phyloP scores from a whole-genome alignment of 139 green algal species.

The Monoraphidium neglectum region DNA sequence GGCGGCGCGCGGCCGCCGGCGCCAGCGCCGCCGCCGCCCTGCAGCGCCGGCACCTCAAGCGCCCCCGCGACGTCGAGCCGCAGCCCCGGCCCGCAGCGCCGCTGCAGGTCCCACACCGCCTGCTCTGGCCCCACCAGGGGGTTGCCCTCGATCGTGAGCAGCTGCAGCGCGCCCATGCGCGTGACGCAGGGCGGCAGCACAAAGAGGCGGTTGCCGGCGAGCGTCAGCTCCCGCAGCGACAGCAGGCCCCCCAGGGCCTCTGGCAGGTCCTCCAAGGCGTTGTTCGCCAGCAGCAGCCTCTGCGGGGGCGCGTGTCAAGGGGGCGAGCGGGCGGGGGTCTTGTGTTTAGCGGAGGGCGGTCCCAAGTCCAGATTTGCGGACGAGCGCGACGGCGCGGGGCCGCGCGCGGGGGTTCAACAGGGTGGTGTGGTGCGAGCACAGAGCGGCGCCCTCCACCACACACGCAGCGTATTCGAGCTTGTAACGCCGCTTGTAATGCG shows the following conservation, averaged over 20 bases:
- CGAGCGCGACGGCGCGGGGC: background rate
- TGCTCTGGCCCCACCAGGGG: constrained; percentile 16
- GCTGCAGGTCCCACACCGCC: constrained; percentile 29
- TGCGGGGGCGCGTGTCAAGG: background rate
- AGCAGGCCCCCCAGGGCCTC: constrained; percentile 8
- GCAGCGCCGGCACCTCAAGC: no score
- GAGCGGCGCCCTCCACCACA: background rate
- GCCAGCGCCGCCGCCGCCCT: no score
- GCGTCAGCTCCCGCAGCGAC: constrained; percentile 14
- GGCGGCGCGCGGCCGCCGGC: no score
- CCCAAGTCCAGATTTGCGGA: background rate
- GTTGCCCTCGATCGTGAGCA: constrained; percentile 18
- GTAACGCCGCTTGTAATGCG: no score
- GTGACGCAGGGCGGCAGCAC: constrained; percentile 20
- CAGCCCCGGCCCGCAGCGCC: background rate
- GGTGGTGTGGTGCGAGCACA: background rate
- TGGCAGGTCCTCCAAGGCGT: constrained; percentile 29
- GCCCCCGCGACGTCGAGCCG: no score
- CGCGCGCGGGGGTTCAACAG: background rate
- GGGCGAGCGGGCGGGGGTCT: background rate
- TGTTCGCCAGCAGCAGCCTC: constrained; percentile 26
- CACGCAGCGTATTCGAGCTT: background rate
- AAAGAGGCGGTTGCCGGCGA: constrained; percentile 23
- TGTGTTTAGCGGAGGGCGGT: background rate
- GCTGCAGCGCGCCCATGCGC: constrained; percentile 11